These are phyloP conservation scores for Aspergillus pseudotamarii DNA, from an alignment of 2,329 filamentous ascomycete species.

Conservation along the genomic window DNA sequence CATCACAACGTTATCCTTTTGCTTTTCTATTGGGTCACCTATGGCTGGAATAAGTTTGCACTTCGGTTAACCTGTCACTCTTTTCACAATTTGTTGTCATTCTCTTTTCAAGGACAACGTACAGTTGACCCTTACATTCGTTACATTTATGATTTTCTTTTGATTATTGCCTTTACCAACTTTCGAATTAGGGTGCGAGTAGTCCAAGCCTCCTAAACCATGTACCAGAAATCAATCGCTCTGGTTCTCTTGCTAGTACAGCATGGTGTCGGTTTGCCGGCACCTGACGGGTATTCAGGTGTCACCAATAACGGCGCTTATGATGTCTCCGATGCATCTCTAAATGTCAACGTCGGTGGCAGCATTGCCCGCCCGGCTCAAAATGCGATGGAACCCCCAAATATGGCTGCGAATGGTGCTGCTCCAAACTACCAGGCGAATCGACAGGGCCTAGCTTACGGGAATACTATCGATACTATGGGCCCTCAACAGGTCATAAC, in stretches of 20 bases:
- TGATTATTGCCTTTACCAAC: neutral
- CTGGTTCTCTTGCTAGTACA: neutral
- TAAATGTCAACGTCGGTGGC: neutral
- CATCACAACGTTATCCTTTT: neutral
- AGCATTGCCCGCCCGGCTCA: neutral
- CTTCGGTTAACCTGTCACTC: neutral
- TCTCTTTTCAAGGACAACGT: neutral
- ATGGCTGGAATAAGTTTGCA: neutral
- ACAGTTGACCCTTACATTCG: neutral
- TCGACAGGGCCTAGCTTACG: fast-evolving
- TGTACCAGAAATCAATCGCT: neutral
- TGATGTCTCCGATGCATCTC: neutral
- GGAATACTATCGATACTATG: neutral
- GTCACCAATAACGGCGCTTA: neutral
- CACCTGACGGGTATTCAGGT: neutral
- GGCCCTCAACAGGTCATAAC: neutral
- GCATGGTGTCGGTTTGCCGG: neutral
- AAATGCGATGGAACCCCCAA: neutral
- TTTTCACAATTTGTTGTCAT: neutral
- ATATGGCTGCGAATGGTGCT: neutral
- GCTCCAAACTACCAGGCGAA: neutral
- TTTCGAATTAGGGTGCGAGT: neutral
- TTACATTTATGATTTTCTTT: neutral
- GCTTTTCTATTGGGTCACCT: neutral
- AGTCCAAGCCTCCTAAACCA: neutral